Evolutionary conservation across 1,139 yeast species (phyloP), one percentile per base, ranked within the genome.

Genomic region (Candida tetrigidarum): DNA sequence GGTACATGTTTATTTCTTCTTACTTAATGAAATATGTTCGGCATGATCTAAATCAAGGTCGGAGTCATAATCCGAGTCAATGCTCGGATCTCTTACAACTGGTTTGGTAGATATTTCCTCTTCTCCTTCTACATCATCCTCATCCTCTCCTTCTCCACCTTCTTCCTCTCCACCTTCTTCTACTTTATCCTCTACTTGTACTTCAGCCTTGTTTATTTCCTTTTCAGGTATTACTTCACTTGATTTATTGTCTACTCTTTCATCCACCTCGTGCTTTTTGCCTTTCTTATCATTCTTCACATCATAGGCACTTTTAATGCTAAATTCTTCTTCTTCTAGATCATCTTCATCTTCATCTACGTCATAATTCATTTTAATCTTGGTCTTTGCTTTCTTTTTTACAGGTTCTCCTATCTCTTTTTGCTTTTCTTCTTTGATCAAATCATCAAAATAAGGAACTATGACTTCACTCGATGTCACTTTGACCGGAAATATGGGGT

Each of bases 251-350:
- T 37, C 32, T 23, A 19, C 9, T 10, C 11, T 40, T 4, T 37
- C 39, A 27, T 38, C 42, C 10, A 18, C 41, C 29, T 19, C 15
- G 6, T 23, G 14, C 16, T 27, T 20, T 11, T 33, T 33, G 18
- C 30, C 36, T 18, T 16, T 27, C 22, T 20, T 35, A 28, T 35
- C 40, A 20, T 54, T 55, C 46, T 64, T 55, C 37, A 71, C 49
- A 38, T 77, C 83, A 52, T 79, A 82, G 0, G 81, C 81, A 32
- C 85, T 75, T 47, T 64, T 69, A 71, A 81, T 76, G 49, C 67
- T 67, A 46, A 78, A 63, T 18, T 50, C 47, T 20, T 50, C 65
- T 30, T 60, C 64, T 18, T 67, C 72, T 22, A 57, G 63, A 11
- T 56, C 70, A 5, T 62, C 74, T 1, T 56, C 66, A 2, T 56